Evolutionary conservation across 2,329 filamentous ascomycete species (phyloP), one percentile per base, ranked within the genome.

Genomic region (Trichoderma afroharzianum): DNA sequence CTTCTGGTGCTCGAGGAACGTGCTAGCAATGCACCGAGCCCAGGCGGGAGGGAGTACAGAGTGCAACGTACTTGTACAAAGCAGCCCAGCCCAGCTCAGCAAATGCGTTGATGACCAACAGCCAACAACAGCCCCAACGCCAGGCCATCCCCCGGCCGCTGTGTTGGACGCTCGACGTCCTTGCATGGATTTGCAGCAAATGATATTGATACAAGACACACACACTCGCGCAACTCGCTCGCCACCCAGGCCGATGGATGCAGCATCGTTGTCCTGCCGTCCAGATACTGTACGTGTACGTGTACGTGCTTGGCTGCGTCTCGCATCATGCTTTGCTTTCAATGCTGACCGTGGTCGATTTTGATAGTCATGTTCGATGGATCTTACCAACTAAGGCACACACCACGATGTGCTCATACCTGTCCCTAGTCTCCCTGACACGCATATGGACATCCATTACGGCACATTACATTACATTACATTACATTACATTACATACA

Each of bases 111-210:
- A 68, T 68, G 55, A 68, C 66, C 66, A 68, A 68, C 66, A 24
- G 12, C 36, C 66, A 68, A 68, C 66, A 68, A 68, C 63, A 58
- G 53, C 55, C 36, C 64, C 64, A 47, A 67, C 53, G 33, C 50
- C 62, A 32, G 33, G 64, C 57, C 55, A 59, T 59, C 55, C 55
- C 43, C 66, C 55, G 55, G 66, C 66, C 30, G 14, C 36, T 47
- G 9, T 61, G 66, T 68, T 68, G 66, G 66, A 68, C 66, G 66
- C 33, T 8, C 55, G 66, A 68, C 66, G 66, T 53, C 12, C 55
- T 68, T 68, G 66, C 66, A 68, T 68, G 66, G 55, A 61, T 47
- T 26, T 68, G 66, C 55, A 68, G 55, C 66, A 50, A 61, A 68
- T 47, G 26, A 33, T 36, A 26, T 55, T 6, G 30, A 39, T 26